Evolutionary conservation across 306 rosid species (phyloP).

Genomic region (Vigna trinervia): DNA sequence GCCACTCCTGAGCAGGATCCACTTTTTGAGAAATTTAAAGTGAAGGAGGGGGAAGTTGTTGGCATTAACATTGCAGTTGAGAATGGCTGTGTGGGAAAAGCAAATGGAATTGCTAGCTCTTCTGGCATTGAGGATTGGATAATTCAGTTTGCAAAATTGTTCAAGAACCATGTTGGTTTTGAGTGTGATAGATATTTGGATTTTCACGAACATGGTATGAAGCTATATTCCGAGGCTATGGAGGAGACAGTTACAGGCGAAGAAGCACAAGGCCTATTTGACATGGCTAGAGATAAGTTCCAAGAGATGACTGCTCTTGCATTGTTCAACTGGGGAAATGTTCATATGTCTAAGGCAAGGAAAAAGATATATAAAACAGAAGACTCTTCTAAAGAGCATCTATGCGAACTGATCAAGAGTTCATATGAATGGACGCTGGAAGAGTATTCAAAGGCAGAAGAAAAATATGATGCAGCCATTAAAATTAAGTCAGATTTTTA

Average conservation of each 20-base stretch:
- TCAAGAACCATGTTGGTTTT: slow-evolving; percentile 79
- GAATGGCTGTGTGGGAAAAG: slow-evolving; percentile 53
- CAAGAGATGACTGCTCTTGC: slow-evolving; percentile 96
- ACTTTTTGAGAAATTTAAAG: slow-evolving; percentile 57
- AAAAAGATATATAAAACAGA: slow-evolving; percentile 71
- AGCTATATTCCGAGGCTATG: slow-evolving; percentile 93
- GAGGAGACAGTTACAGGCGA: slow-evolving; percentile 88
- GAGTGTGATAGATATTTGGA: slow-evolving; percentile 81
- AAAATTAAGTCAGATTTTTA: slow-evolving; percentile 76
- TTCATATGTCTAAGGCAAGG: slow-evolving; percentile 82
- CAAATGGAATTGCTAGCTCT: slow-evolving; percentile 54
- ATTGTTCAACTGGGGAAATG: slow-evolving; percentile 96
- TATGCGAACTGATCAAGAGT: slow-evolving; percentile 55
- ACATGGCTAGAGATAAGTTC: slow-evolving; percentile 78
- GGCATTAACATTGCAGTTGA: slow-evolving; percentile 40
- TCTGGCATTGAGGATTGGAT: slow-evolving; percentile 95
- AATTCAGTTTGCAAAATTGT: slow-evolving; percentile 75
- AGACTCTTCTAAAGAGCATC: slow-evolving; percentile 60
- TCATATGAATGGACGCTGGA: slow-evolving; percentile 76
- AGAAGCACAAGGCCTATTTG: slow-evolving; percentile 84
- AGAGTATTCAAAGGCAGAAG: slow-evolving; percentile 74
- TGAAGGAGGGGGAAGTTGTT: slow-evolving; percentile 39
- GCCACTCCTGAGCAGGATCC: slow-evolving; percentile 72
- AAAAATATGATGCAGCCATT: slow-evolving; percentile 77
- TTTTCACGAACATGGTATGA: slow-evolving; percentile 85